phyloP scores from a whole-genome alignment of 331 rosid species.

The Pyracantha coccinea region DNA sequence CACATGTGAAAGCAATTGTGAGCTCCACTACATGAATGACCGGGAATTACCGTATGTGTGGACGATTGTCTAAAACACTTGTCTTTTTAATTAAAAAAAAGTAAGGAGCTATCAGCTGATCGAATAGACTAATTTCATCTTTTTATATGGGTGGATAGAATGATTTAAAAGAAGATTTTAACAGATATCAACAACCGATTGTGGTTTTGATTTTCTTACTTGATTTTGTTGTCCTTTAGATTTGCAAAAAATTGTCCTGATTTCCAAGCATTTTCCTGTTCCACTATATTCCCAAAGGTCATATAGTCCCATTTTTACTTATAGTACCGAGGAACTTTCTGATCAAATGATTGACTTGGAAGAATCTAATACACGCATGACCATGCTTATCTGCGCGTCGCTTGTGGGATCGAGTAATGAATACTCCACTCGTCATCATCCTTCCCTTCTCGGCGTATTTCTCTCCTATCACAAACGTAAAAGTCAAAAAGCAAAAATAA shows the following conservation, averaged over 20 bases:
- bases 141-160: neutral
- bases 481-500: neutral
- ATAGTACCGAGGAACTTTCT: neutral
- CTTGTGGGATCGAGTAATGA: too few species aligned
- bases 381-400: too few species aligned
- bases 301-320: neutral
- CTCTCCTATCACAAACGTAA: neutral
- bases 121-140: too few species aligned
- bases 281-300: neutral
- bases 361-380: too few species aligned
- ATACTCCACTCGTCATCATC: neutral
- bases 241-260: neutral
- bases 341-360: neutral
- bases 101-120: neutral
- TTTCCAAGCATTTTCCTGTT: neutral
- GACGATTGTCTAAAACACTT: accelerated
- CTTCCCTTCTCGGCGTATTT: neutral
- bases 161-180: neutral
- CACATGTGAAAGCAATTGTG: neutral
- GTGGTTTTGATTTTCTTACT: neutral
- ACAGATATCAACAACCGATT: neutral
- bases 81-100: neutral
- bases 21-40: neutral
- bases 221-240: neutral
- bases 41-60: neutral